Conservation (phyloP, 257 asterid species). For the Forsythia viridissima region DNA sequence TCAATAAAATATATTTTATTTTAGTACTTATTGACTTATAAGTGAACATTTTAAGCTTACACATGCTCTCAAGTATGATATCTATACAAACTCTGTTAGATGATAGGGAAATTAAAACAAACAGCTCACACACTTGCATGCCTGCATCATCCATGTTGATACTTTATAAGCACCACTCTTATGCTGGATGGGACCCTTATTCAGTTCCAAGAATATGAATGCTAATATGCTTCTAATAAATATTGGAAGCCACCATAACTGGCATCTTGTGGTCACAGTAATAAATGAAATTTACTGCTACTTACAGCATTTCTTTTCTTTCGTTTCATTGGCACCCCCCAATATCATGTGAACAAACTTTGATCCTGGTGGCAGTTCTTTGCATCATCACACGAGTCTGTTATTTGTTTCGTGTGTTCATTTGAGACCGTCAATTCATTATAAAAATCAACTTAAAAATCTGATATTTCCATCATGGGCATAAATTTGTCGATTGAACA, state of each 20-base stretch:
- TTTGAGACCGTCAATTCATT: not conserved
- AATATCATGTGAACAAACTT: not conserved
- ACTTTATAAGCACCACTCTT: not conserved
- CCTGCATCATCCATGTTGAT: not conserved
- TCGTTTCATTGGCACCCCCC: not conserved
- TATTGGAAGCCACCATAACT: not conserved
- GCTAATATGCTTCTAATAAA: not conserved
- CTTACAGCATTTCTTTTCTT: not conserved
- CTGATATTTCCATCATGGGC: constrained; percentile 8
- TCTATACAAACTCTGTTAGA: not conserved
- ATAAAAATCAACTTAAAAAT: not conserved
- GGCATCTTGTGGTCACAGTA: not conserved
- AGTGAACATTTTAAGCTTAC: not conserved
- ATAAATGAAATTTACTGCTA: not conserved
- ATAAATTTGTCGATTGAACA: not conserved
- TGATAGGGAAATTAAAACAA: not conserved
- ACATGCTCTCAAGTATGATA: not conserved
- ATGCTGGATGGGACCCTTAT: not conserved
- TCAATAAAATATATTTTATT: not conserved
- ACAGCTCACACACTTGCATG: not conserved
- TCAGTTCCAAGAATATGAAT: not conserved
- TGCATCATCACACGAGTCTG: not conserved
- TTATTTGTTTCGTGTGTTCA: not conserved
- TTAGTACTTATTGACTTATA: too few species aligned
- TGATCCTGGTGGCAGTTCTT: not conserved